Evolutionary conservation across 192 early-diverging fungal species (phyloP), one percentile per base, ranked within the genome.

Genomic region (Geranomyces variabilis): DNA sequence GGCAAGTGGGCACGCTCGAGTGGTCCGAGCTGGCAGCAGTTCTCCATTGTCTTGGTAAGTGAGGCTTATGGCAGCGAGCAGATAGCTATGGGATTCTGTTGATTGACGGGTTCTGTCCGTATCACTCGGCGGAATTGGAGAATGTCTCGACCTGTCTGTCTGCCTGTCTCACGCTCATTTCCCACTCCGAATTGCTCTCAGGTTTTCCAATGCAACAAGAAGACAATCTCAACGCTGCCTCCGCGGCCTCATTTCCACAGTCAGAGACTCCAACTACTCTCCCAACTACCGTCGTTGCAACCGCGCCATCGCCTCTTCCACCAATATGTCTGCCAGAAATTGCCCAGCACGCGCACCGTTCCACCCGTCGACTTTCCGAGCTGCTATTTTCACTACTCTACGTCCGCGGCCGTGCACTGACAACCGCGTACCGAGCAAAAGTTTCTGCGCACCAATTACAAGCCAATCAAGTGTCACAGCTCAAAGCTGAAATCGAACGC

Each of bases 351-450:
- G 66, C 66, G 7, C 51, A 55, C 49, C 66, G 66, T 19, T 53
- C 46, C 28, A 53, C 66, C 15, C 66, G 66, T 28, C n/a, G 66
- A 26, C 66, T 67, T 21, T 67, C 66, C 3, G 45, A 48, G 33
- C 49, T 67, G 1, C 33, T 67, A 48, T 67, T 67, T 28, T 19
- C 66, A 1, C 26, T 67, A 6, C 66, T 67, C 17, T 67, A 67
- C 49, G 66, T 67, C 22, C 66, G 66, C 49, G 66, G 66, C 45
- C 66, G 66, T 28, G 51, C 34, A 19, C 47, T 67, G 24, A 55
- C 66, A 2, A 33, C 46, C 4, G 49, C 49, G 14, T 67, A 67
- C 49, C 66, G 49, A 15, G 15, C 49, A 6, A 67, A 29, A 67
- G 15, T 3, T 22, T 12, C 26, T 4, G 15, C 24, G 15, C 51